Percentiles rank a stretch among this genome's conserved stretches.
Conservation (phyloP, 345 rosid genomes). For the Brassica napus region DNA sequence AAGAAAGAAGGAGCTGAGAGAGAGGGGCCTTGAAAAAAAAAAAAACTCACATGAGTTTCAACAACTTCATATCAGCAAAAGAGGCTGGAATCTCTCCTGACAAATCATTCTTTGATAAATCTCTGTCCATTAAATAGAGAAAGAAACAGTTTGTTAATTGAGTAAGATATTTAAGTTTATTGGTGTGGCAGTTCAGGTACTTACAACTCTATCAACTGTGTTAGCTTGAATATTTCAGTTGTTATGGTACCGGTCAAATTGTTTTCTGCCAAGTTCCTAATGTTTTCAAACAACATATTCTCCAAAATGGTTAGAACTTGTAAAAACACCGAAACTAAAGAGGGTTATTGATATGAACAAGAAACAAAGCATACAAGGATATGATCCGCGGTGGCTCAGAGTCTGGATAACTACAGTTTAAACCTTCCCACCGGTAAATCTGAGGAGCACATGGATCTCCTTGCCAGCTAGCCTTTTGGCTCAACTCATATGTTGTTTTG, state of each 20-base stretch:
- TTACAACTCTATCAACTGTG: too few relatives aligned
- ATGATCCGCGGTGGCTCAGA: conserved; percentile 29
- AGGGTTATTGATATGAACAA: not conserved
- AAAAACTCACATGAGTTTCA: conserved; percentile 30
- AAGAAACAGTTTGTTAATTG: too few relatives aligned
- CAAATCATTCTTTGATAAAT: too few relatives aligned
- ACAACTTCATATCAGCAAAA: not conserved
- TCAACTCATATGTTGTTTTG: conserved; percentile 38
- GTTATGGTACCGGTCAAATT: too few relatives aligned
- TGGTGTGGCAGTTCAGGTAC: too few relatives aligned
- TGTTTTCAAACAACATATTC: not conserved
- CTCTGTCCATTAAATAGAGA: too few relatives aligned
- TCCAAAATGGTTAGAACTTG: not conserved
- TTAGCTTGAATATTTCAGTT: too few relatives aligned
- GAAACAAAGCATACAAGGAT: conserved; percentile 44
- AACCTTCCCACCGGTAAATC: conserved; percentile 38
- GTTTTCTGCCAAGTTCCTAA: conserved; percentile 10
- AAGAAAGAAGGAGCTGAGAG: not conserved
- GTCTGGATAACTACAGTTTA: conserved; percentile 35
- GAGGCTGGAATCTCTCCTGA: too few relatives aligned
- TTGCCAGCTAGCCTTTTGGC: conserved; percentile 37
- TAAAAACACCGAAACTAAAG: not conserved
- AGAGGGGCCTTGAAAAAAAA: not conserved
- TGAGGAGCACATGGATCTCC: conserved; percentile 47
- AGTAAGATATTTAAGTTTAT: too few relatives aligned